These are phyloP conservation scores for Pittosporum tobira DNA, from an alignment of 129 eudicot species.

Conservation along the genomic window DNA sequence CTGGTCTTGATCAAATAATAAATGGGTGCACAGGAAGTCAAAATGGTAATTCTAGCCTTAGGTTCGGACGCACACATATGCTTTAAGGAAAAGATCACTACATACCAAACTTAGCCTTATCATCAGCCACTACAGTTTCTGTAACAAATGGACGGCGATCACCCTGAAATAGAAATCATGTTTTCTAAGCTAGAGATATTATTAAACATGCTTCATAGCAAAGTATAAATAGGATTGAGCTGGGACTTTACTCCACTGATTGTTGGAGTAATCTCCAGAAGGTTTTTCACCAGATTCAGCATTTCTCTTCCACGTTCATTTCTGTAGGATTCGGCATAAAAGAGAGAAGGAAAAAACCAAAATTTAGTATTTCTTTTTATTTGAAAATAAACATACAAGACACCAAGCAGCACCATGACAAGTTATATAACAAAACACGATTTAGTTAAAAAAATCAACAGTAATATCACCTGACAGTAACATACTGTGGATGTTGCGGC, in stretches of 20 bases:
- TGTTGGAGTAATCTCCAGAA: constrained; percentile 85
- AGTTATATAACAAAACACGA: background rate
- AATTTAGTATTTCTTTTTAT: background rate
- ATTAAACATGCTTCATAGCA: background rate
- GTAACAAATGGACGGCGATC: constrained; percentile 88
- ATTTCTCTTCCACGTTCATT: constrained; percentile 97
- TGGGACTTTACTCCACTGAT: constrained; percentile 42
- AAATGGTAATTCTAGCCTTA: no score
- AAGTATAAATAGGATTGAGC: background rate
- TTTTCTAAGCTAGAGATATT: background rate
- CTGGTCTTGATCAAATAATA: background rate
- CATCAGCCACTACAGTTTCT: constrained; percentile 97
- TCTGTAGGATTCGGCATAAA: constrained; percentile 28
- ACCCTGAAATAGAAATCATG: constrained; percentile 40
- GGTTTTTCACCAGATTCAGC: constrained; percentile 70
- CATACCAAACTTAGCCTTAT: constrained; percentile 84
- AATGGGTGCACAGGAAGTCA: background rate
- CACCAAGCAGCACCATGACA: background rate
- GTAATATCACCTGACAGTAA: constrained; percentile 73
- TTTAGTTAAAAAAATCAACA: background rate
- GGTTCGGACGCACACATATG: background rate
- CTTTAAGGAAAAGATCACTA: background rate
- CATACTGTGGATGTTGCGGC: constrained; percentile 96
- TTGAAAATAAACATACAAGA: background rate
- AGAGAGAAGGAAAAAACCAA: constrained; percentile 1